These are phyloP conservation scores for Trametes versicolor DNA, from an alignment of 1,284 basidiomycete species.

Conservation along the genomic window DNA sequence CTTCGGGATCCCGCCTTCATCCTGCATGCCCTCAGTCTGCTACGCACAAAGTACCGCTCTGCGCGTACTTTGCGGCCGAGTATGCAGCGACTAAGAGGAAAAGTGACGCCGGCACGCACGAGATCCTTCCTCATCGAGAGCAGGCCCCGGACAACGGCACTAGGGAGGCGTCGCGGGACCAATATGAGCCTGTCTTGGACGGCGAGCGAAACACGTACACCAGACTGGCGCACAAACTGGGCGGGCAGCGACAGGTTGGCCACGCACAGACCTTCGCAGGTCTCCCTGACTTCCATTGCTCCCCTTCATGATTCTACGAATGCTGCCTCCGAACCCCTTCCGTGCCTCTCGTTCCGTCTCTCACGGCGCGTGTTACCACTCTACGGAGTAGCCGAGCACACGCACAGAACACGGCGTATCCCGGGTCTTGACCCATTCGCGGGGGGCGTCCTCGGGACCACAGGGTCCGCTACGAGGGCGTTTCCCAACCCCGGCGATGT, in stretches of 20 bases:
- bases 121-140: conserved; percentile 38
- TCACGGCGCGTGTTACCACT: conserved; percentile 29
- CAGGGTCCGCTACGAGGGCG: conserved; percentile 35
- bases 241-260: conserved; percentile 42
- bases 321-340: conserved; percentile 12
- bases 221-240: conserved; percentile 22
- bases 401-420: conserved; percentile 48
- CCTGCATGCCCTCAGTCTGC: conserved; percentile 20
- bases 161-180: conserved; percentile 59
- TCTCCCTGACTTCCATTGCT: conserved; percentile 48
- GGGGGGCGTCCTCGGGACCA: conserved; percentile 29
- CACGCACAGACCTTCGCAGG: conserved; percentile 50
- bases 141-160: conserved; percentile 43
- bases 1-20: conserved; percentile 55
- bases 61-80: conserved; percentile 24
- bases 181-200: conserved; percentile 35
- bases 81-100: conserved; percentile 43
- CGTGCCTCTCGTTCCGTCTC: conserved; percentile 1
- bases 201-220: conserved; percentile 49
- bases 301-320: conserved; percentile 35
- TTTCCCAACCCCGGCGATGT: conserved; percentile 54
- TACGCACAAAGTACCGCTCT: conserved; percentile 46
- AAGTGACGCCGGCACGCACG: conserved; percentile 58
- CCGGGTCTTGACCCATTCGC: conserved; percentile 53
- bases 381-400: conserved; percentile 41